phyloP scores from a whole-genome alignment of 257 asterid genomes.

The Cordia subcordata region DNA sequence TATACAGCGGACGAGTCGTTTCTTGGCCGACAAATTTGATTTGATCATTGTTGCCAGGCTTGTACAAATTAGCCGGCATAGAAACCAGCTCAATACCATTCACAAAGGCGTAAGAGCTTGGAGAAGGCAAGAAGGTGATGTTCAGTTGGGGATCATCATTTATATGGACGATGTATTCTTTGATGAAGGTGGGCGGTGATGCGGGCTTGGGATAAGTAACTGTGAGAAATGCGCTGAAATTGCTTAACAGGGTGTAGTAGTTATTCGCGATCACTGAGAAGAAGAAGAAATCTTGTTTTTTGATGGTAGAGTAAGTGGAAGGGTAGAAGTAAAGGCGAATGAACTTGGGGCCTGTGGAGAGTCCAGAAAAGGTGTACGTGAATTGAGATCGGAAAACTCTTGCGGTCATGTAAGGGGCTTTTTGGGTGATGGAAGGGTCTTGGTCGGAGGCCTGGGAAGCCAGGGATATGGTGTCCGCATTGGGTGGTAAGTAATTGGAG shows the following conservation, averaged over 20 bases:
- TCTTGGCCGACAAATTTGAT: background rate
- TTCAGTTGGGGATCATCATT: constrained; percentile 20
- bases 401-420: constrained; percentile 34
- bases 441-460: constrained; percentile 10
- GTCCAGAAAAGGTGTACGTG: constrained; percentile 29
- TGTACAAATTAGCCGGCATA: background rate
- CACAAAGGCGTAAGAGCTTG: constrained; percentile 41
- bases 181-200: background rate
- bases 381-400: constrained; percentile 31
- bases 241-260: constrained; percentile 26
- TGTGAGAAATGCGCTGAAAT: constrained; percentile 38
- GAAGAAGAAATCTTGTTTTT: constrained; percentile 4
- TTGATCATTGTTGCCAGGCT: too few species aligned
- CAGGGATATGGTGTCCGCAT: background rate
- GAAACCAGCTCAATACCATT: constrained; percentile 67
- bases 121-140: constrained; percentile 34
- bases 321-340: constrained; percentile 57
- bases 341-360: constrained; percentile 19
- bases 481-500: constrained; percentile 5
- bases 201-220: background rate
- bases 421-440: constrained; percentile 10
- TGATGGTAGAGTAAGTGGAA: constrained; percentile 13
- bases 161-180: constrained; percentile 32
- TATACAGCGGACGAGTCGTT: background rate
- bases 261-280: constrained; percentile 39